Base-by-base conservation (phyloP, 768 basidiomycete genomes). In the Rhodotorula toruloides region DNA sequence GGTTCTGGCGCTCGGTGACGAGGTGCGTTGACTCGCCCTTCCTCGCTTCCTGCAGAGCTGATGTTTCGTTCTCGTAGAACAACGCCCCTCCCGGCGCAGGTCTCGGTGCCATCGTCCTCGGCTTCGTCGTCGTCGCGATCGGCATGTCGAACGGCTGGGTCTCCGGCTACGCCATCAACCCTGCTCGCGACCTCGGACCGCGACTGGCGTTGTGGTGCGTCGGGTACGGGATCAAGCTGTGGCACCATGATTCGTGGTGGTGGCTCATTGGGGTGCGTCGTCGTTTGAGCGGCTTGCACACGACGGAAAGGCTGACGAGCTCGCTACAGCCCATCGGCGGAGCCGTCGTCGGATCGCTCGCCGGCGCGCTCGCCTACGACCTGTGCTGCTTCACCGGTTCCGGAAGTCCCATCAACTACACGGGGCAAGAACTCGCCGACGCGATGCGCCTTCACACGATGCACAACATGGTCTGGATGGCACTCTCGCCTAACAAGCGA, bases 11-110 rank as follows among this genome's bases (percentile, higher is more conserved):
- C 64, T 70, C 6, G 68, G 68, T 36, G 68, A 70, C 58, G 68
- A 70, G 46, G 68, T 68, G 29, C 44, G 52, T 25, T 29, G 31
- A 29, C 16, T 48, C 10, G 17, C 12, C 22, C n/a, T 39, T 25
- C 7, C 14, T 34, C 34, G 4, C 19, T 48, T 14, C 47, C 14
- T 40, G 32, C 4, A 11, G 19, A 34, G 5, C 36, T 16, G 8
- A 27, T 37, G 5, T n/a, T 31, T 31, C 29, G 1, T 11, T 27
- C 54, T 19, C 40, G 12, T 31, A 68, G 63, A 69, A 66, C 61
- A 70, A 70, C 53, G 68, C 68, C 0, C 68, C 68, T 10, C 68
- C 68, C 5, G 68, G 68, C 4, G 68, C 68, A 4, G 68, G 68
- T 2, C 60, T 70, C 52, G 68, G 68, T 47, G 68, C 68, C 2